These are phyloP conservation scores for Backusella luteola DNA, from an alignment of 192 early-diverging fungal genomes.

Conservation along the genomic window DNA sequence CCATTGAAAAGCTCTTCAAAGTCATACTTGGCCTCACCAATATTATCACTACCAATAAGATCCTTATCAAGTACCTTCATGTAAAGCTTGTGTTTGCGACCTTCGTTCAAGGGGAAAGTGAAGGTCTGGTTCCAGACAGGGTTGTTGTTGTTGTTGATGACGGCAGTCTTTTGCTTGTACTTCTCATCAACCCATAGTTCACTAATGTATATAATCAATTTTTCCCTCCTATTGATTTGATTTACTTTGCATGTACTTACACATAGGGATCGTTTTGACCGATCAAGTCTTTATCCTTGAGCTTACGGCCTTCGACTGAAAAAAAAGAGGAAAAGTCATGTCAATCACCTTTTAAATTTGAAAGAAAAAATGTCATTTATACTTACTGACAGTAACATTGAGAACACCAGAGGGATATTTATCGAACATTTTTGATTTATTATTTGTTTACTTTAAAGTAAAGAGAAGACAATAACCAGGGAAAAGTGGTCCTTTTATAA, in stretches of 20 bases:
- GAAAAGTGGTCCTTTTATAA: neutral
- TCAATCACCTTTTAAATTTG: neutral
- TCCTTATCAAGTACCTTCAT: conserved; percentile 39
- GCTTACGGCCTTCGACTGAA: conserved; percentile 31
- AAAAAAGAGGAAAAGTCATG: neutral
- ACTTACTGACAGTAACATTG: conserved; percentile 25
- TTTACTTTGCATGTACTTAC: neutral
- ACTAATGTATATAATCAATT: neutral
- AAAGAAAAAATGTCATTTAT: neutral
- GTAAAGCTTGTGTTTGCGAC: conserved; percentile 31
- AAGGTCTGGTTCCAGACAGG: conserved; percentile 35
- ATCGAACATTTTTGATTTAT: conserved; percentile 1
- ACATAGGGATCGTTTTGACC: conserved; percentile 31
- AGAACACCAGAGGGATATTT: conserved; percentile 13
- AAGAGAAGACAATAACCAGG: neutral
- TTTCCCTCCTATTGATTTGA: neutral
- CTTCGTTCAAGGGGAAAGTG: conserved; percentile 23
- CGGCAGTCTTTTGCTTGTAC: conserved; percentile 29
- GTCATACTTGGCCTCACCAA: conserved; percentile 30
- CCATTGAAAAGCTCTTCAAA: conserved; percentile 27
- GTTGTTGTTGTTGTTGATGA: conserved; percentile 16
- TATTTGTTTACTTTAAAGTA: neutral
- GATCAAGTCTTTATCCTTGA: conserved; percentile 31
- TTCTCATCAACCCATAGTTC: conserved; percentile 29
- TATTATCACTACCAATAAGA: conserved; percentile 34